phyloP scores from a whole-genome alignment of 352 stramenopile genomes.

The Phytophthora cryptogea region DNA sequence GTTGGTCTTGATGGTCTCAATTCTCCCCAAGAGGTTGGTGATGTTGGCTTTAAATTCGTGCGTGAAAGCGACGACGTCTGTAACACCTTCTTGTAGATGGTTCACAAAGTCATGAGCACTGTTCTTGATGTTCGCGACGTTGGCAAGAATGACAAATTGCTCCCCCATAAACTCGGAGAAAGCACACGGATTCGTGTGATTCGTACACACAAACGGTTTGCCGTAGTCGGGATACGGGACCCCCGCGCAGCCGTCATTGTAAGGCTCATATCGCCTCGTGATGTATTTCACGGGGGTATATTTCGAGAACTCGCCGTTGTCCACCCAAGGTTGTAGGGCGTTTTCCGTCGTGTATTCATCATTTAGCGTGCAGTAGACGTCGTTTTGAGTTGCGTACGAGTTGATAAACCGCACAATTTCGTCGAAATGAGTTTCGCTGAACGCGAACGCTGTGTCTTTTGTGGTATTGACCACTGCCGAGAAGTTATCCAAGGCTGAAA shows the following conservation, averaged over 20 bases:
- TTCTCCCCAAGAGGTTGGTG: constrained; percentile 29
- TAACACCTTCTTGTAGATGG: constrained; percentile 47
- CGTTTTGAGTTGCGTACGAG: constrained; percentile 27
- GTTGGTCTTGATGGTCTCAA: constrained; percentile 43
- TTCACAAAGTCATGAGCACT: constrained; percentile 42
- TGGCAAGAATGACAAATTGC: constrained; percentile 14
- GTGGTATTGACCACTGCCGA: constrained; percentile 27
- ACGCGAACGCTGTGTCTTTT: constrained; percentile 32
- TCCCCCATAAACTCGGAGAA: constrained; percentile 31
- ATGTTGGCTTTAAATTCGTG: constrained; percentile 53
- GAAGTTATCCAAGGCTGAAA: constrained; percentile 51
- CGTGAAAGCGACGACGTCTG: constrained; percentile 37
- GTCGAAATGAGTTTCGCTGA: constrained; percentile 25
- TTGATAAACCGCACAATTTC: constrained; percentile 37
- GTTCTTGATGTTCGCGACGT: constrained; percentile 29
- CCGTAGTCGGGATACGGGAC: constrained; percentile 16
- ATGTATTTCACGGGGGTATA: constrained; percentile 16
- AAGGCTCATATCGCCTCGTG: constrained; percentile 6
- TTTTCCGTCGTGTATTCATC: constrained; percentile 38
- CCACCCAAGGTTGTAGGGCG: constrained; percentile 44
- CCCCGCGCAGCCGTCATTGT: constrained; percentile 11
- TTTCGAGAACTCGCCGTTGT: constrained; percentile 15
- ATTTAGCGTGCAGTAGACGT: constrained; percentile 18
- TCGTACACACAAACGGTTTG: constrained; percentile 16
- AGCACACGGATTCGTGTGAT: constrained; percentile 13